phyloP scores from a whole-genome alignment of 1,284 basidiomycete species.

The Blastosporella zonata region DNA sequence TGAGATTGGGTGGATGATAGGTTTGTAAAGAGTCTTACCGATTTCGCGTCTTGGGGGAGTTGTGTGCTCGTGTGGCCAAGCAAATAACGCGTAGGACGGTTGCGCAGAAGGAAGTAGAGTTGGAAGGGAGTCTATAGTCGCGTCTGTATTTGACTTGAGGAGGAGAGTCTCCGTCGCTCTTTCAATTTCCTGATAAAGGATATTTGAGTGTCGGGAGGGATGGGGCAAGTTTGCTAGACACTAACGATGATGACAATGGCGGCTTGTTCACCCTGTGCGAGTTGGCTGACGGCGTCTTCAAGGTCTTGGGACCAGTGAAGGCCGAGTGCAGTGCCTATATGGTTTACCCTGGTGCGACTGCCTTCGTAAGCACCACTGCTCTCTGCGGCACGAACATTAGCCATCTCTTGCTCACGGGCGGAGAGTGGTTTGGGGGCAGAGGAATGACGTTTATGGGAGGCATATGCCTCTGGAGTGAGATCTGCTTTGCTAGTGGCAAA shows the following conservation, averaged over 20 bases:
- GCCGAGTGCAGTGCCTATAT: conserved; percentile 56
- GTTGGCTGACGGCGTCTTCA: conserved; percentile 57
- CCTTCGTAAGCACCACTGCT: conserved; percentile 52
- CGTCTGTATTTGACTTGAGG: conserved; percentile 38
- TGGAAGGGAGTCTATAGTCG: conserved; percentile 42
- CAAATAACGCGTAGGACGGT: conserved; percentile 71
- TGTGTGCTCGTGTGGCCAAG: conserved; percentile 49
- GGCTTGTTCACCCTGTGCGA: conserved; percentile 48
- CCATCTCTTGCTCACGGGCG: conserved; percentile 77
- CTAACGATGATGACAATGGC: conserved; percentile 66
- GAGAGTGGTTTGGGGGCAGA: conserved; percentile 79
- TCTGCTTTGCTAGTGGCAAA: conserved; percentile 80
- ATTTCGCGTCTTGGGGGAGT: conserved; percentile 50
- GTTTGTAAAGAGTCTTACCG: conserved; percentile 35
- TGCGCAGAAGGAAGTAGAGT: conserved; percentile 51
- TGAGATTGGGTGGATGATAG: neutral
- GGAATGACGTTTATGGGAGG: conserved; percentile 70
- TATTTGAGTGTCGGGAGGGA: neutral
- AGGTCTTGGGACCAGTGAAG: conserved; percentile 65
- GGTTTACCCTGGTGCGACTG: conserved; percentile 50
- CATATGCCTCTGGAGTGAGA: conserved; percentile 64
- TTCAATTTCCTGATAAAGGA: conserved; percentile 53
- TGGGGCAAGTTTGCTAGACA: conserved; percentile 10
- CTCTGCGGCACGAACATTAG: conserved; percentile 73
- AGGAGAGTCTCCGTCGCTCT: conserved; percentile 52